These are phyloP conservation scores for Alternaria postmessia DNA, from an alignment of 2,329 filamentous ascomycete species.

Conservation along the genomic window DNA sequence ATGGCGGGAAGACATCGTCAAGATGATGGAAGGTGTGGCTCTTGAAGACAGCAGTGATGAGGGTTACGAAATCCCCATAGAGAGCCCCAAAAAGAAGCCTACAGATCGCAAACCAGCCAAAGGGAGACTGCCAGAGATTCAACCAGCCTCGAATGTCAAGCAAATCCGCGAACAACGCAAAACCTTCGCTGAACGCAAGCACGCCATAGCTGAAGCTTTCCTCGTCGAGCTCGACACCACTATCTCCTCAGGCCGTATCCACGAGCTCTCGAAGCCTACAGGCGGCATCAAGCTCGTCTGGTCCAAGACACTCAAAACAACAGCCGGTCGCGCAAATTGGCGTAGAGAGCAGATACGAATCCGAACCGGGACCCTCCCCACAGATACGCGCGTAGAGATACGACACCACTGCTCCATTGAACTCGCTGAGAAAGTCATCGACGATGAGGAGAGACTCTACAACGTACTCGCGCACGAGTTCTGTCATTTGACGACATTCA, in stretches of 20 bases:
- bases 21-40: conserved; percentile 36
- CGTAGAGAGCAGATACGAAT: conserved; percentile 54
- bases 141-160: conserved; percentile 24
- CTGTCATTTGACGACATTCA: conserved; percentile 92
- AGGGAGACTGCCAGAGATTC: conserved; percentile 2
- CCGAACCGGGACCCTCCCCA: conserved; percentile 34
- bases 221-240: conserved; percentile 72
- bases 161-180: conserved; percentile 54
- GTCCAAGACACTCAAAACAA: conserved; percentile 81
- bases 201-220: conserved; percentile 69
- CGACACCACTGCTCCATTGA: conserved; percentile 80
- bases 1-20: conserved; percentile 39
- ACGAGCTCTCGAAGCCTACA: conserved; percentile 65
- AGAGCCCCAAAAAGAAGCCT: conserved; percentile 29
- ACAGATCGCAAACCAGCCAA: conserved; percentile 22
- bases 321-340: conserved; percentile 70
- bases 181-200: conserved; percentile 69
- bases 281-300: conserved; percentile 77
- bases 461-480: conserved; percentile 97
- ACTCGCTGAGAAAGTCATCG: conserved; percentile 86
- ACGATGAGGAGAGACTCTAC: conserved; percentile 74
- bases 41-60: conserved; percentile 37
- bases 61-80: conserved; percentile 30
- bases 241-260: conserved; percentile 69
- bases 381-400: conserved; percentile 41